Conservation (phyloP, 2,329 filamentous ascomycete genomes). For the Clarireedia homoeocarpa region DNA sequence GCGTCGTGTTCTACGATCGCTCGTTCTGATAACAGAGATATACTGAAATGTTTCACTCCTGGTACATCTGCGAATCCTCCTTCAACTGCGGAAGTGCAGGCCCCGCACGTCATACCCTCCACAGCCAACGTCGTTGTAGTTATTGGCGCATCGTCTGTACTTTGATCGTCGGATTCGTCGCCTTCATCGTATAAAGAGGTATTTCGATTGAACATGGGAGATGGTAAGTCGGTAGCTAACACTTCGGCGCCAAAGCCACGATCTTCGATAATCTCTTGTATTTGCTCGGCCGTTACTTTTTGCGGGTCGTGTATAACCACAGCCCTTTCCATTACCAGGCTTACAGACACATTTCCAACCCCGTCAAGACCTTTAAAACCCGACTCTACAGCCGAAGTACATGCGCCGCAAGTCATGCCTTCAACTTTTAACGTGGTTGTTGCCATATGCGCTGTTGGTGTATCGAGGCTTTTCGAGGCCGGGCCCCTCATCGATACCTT, state of each 20-base stretch:
- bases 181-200: constrained; percentile 28
- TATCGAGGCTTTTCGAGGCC: constrained; percentile 12
- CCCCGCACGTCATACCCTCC: constrained; percentile 86
- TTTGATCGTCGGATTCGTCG: constrained; percentile 25
- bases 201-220: constrained; percentile 35
- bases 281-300: constrained; percentile 62
- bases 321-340: constrained; percentile 91
- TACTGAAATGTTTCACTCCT: constrained; percentile 69
- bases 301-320: constrained; percentile 82
- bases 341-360: constrained; percentile 81
- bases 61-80: constrained; percentile 67
- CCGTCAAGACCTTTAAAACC: constrained; percentile 79
- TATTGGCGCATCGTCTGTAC: constrained; percentile 28
- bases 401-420: constrained; percentile 89
- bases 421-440: constrained; percentile 87
- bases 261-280: constrained; percentile 84
- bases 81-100: constrained; percentile 81
- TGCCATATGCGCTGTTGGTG: constrained; percentile 56
- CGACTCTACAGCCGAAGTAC: constrained; percentile 89
- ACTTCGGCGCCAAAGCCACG: constrained; percentile 85
- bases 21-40: constrained; percentile 76
- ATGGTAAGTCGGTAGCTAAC: constrained; percentile 70
- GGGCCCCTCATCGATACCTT: constrained; percentile 21
- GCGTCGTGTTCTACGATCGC: constrained; percentile 79
- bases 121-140: constrained; percentile 71